phyloP scores from a whole-genome alignment of 768 basidiomycete genomes.

The Podaxis rugospora region DNA sequence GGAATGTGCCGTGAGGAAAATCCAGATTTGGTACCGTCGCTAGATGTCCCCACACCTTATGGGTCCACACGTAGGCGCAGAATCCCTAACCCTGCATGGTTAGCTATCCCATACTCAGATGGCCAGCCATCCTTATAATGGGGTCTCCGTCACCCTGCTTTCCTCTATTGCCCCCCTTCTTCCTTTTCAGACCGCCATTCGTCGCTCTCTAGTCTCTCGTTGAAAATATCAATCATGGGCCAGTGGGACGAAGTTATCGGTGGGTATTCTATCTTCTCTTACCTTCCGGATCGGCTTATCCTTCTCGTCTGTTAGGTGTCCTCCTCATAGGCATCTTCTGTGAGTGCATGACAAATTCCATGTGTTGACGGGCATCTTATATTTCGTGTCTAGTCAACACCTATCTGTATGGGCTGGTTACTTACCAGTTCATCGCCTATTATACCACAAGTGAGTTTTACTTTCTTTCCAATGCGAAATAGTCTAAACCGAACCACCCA shows the following conservation, averaged over 20 bases:
- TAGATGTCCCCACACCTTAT: not conserved
- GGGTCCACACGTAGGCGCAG: not conserved
- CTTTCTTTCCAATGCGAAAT: not conserved
- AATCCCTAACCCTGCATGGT: not conserved
- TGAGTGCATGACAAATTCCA: slow-evolving; percentile 1
- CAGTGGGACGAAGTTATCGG: slow-evolving; percentile 23
- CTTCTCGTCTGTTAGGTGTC: slow-evolving; percentile 11
- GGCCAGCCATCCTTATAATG: not conserved
- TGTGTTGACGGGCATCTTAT: not conserved
- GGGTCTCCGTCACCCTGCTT: not conserved
- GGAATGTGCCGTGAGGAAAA: not conserved
- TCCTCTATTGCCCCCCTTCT: not conserved
- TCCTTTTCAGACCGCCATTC: not conserved
- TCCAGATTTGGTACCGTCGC: not conserved
- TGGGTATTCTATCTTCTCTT: slow-evolving; percentile 10
- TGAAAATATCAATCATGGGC: slow-evolving; percentile 20
- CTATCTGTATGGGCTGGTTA: slow-evolving; percentile 20
- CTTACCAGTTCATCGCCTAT: slow-evolving; percentile 18
- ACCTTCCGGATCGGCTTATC: slow-evolving; percentile 17
- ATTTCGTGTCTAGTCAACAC: slow-evolving; percentile 18
- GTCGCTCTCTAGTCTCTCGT: slow-evolving; percentile 5
- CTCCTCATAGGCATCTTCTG: slow-evolving; percentile 19
- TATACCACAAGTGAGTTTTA: slow-evolving; percentile 13
- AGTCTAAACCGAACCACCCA: not conserved
- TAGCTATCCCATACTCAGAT: not conserved